phyloP scores from a whole-genome alignment of 176 grass and related monocot species.

The Rhynchospora breviuscula region DNA sequence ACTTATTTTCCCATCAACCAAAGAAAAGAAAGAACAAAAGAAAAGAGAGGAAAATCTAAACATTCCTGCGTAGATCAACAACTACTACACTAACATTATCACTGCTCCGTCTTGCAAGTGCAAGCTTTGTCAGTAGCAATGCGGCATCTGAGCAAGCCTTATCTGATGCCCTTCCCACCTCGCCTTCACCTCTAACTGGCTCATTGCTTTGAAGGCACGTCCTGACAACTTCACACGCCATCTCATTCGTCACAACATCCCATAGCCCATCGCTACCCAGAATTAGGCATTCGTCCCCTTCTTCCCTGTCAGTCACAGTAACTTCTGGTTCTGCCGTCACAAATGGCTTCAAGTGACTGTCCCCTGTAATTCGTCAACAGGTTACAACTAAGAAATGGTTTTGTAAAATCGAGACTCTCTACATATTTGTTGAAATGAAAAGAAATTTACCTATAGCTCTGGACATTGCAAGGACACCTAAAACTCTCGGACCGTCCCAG shows the following conservation, averaged over 20 bases:
- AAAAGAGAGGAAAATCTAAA: background rate
- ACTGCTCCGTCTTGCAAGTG: slow-evolving; percentile 70
- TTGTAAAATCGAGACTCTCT: background rate
- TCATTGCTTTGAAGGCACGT: slow-evolving; percentile 61
- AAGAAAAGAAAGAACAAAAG: background rate
- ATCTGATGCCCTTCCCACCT: slow-evolving; percentile 31
- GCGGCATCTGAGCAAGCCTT: slow-evolving; percentile 76
- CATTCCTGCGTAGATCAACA: slow-evolving; percentile 59
- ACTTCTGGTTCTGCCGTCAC: slow-evolving; percentile 86
- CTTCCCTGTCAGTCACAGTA: slow-evolving; percentile 61
- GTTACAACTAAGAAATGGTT: background rate
- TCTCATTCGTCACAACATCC: slow-evolving; percentile 92
- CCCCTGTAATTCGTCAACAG: slow-evolving; percentile 32
- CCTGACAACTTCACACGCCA: slow-evolving; percentile 65
- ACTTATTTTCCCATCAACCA: background rate
- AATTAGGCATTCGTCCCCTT: slow-evolving; percentile 83
- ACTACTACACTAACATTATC: slow-evolving; percentile 89
- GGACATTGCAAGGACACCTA: slow-evolving; percentile 91
- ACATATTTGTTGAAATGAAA: background rate
- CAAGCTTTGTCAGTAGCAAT: slow-evolving; percentile 85
- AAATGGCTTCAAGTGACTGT: slow-evolving; percentile 71
- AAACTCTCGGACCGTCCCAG: slow-evolving; percentile 84
- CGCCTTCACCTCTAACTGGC: slow-evolving; percentile 22
- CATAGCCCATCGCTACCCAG: slow-evolving; percentile 91
- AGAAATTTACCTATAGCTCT: slow-evolving; percentile 71